A percentile compares a stretch with the other conserved stretches of the same genome.
Conservation (phyloP, 2,329 filamentous ascomycete genomes). For the Colletotrichum simmondsii region DNA sequence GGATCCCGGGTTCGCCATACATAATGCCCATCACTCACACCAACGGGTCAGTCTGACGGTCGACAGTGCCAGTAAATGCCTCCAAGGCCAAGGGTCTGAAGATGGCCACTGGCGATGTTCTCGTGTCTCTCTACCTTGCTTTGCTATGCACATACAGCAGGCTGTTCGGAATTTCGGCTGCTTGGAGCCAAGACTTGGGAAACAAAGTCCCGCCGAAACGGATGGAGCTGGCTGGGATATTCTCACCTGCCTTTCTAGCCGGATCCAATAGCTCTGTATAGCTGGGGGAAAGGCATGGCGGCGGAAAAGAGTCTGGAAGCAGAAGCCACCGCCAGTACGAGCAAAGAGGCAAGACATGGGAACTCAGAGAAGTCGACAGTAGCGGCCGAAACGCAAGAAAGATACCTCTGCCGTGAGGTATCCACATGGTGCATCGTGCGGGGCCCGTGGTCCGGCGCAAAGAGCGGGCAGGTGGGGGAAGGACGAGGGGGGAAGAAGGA, state of each 20-base stretch:
- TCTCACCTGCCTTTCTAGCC: slow-evolving; percentile 5
- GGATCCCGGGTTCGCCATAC: slow-evolving; percentile 20
- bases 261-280: neutral
- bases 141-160: neutral
- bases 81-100: neutral
- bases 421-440: slow-evolving; percentile 16
- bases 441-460: slow-evolving; percentile 23
- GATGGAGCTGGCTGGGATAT: neutral
- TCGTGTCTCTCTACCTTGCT: neutral
- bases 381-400: slow-evolving; percentile 4
- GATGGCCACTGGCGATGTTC: neutral
- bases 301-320: slow-evolving; percentile 18
- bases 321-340: slow-evolving; percentile 2
- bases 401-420: neutral
- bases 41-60: neutral
- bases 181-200: slow-evolving; percentile 2
- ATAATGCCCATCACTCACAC: slow-evolving; percentile 17
- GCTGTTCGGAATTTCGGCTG: slow-evolving; percentile 16
- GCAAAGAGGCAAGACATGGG: slow-evolving; percentile 5
- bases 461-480: slow-evolving; percentile 25
- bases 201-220: slow-evolving; percentile 10
- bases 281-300: slow-evolving; percentile 7
- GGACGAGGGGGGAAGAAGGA: neutral
- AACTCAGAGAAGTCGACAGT: slow-evolving; percentile 7
- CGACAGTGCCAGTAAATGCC: neutral